Conservation (phyloP, 2,329 filamentous ascomycete species). For the Botrytis porri region DNA sequence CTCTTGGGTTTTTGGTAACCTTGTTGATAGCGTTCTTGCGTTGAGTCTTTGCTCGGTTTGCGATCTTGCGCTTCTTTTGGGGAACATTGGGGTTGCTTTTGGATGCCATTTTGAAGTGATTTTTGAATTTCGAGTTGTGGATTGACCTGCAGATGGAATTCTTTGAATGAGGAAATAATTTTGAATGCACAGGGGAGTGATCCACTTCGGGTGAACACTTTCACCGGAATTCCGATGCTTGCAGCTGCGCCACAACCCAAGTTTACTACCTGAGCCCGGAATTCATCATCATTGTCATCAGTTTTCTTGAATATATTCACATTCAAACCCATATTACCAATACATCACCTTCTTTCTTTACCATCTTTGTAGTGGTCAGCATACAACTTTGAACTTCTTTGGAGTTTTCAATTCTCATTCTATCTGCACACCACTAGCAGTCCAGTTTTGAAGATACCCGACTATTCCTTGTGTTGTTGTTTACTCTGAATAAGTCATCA, state of each 20-base stretch:
- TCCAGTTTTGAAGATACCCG: constrained; percentile 1
- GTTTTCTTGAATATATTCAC: constrained; percentile 12
- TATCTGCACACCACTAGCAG: neutral
- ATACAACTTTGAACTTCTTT: neutral
- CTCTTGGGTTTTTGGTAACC: constrained; percentile 37
- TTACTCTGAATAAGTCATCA: constrained; percentile 34
- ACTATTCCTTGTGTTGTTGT: neutral
- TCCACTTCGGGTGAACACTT: constrained; percentile 4
- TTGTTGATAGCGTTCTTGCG: constrained; percentile 33
- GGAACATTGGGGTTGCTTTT: constrained; percentile 39
- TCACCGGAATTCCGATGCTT: constrained; percentile 14
- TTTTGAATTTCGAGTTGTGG: neutral
- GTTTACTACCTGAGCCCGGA: constrained; percentile 6
- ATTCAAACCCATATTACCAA: neutral
- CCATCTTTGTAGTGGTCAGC: neutral
- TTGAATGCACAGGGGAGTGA: neutral
- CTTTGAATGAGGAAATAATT: constrained; percentile 14
- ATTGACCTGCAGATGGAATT: constrained; percentile 5
- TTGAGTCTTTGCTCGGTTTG: constrained; percentile 36
- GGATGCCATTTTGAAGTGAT: constrained; percentile 35
- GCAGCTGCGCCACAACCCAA: constrained; percentile 19
- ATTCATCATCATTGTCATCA: constrained; percentile 19
- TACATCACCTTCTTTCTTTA: neutral
- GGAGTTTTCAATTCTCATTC: neutral
- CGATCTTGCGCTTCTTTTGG: constrained; percentile 36